phyloP scores from a whole-genome alignment of 208 protist genomes.

The Vickermania ingenoplastis region DNA sequence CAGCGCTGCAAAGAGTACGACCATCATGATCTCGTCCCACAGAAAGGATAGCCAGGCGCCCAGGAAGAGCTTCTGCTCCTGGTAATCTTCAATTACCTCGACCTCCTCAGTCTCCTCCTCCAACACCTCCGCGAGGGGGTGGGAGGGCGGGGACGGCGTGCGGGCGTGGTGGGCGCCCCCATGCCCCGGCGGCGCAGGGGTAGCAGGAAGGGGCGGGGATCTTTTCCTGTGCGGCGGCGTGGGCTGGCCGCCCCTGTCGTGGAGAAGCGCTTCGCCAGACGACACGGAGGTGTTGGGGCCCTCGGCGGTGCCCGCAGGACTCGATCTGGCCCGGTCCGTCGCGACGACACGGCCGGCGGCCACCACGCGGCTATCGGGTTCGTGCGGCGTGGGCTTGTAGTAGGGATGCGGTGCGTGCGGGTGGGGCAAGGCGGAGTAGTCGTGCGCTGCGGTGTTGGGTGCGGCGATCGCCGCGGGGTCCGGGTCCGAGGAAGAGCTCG shows the following conservation, averaged over 20 bases:
- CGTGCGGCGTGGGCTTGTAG: too few species aligned
- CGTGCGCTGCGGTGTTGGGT: too few species aligned
- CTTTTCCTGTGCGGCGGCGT: not conserved
- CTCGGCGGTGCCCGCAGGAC: too few species aligned
- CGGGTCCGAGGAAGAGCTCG: not conserved
- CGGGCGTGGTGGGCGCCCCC: too few species aligned
- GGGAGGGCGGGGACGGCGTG: not conserved
- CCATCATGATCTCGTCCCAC: conserved; percentile 75
- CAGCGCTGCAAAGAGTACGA: conserved; percentile 61
- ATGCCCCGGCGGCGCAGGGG: too few species aligned
- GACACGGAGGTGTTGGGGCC: not conserved
- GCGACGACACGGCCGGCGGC: not conserved
- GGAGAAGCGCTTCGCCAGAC: not conserved
- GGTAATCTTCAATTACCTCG: conserved; percentile 33
- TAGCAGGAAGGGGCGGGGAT: not conserved
- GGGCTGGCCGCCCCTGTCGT: not conserved
- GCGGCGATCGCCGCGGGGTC: not conserved
- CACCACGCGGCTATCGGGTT: not conserved
- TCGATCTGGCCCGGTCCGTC: too few species aligned
- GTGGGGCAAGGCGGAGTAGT: too few species aligned
- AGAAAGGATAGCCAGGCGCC: conserved; percentile 44
- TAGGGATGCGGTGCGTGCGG: too few species aligned
- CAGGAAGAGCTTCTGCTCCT: conserved; percentile 56
- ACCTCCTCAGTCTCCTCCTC: not conserved
- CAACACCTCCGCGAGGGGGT: not conserved